Evolutionary conservation across 2,329 filamentous ascomycete genomes (phyloP).

Genomic region (Cryphonectria radicalis): DNA sequence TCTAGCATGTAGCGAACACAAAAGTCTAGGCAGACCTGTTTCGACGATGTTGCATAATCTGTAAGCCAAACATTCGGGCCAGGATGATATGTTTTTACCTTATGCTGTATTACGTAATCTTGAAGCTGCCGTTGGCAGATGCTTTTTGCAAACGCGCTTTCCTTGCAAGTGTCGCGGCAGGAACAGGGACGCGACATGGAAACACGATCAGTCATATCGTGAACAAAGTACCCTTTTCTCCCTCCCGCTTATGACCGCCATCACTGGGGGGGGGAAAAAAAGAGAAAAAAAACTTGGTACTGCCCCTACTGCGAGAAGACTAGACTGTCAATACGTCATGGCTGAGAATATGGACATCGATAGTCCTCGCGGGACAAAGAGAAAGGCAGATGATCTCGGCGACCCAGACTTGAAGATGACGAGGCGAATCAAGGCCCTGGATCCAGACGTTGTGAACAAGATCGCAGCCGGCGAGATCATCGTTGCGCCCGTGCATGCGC

Average conservation of each 20-base stretch:
- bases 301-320: not conserved
- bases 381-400: slow-evolving; percentile 49
- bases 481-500: slow-evolving; percentile 90
- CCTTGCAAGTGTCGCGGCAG: not conserved
- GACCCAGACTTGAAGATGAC: slow-evolving; percentile 15
- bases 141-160: not conserved
- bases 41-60: not conserved
- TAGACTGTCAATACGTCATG: slow-evolving; percentile 33
- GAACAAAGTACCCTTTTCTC: too few relatives aligned
- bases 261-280: not conserved
- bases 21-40: not conserved
- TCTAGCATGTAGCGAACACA: not conserved
- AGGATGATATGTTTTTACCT: not conserved
- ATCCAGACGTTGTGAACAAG: slow-evolving; percentile 95
- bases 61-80: not conserved
- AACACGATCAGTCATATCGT: not conserved
- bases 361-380: slow-evolving; percentile 49
- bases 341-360: slow-evolving; percentile 52
- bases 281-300: not conserved
- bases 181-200: not conserved
- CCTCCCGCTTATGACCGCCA: not conserved
- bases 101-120: not conserved
- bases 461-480: slow-evolving; percentile 99
- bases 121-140: not conserved
- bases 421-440: slow-evolving; percentile 67